Evolutionary conservation across 331 rosid genomes (phyloP).

Genomic region (Acacia pycnantha): DNA sequence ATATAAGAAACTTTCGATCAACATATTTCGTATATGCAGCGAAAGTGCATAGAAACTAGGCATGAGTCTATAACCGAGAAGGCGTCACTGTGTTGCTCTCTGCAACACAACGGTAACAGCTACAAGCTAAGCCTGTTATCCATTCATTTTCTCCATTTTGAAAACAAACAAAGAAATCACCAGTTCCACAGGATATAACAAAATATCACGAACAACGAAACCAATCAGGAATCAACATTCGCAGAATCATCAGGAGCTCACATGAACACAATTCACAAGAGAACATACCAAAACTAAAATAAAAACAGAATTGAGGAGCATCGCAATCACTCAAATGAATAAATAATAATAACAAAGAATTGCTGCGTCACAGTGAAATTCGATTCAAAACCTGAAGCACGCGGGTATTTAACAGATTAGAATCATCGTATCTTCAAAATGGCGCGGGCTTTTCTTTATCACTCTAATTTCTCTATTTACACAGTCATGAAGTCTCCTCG

Average conservation of each 20-base stretch:
- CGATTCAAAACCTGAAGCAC: conserved; percentile 38
- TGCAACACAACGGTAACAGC: neutral
- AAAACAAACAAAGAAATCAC: neutral
- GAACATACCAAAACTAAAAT: neutral
- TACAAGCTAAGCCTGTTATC: neutral
- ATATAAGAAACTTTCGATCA: neutral
- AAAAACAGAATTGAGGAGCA: neutral
- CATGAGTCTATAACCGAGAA: neutral
- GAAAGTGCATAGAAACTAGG: neutral
- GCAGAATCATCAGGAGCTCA: conserved; percentile 6
- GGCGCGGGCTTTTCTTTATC: neutral
- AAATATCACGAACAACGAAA: conserved; percentile 17
- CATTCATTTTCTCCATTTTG: conserved; percentile 3
- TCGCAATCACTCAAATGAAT: neutral
- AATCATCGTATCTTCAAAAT: neutral
- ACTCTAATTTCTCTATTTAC: neutral
- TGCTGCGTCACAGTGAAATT: neutral
- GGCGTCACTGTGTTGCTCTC: neutral
- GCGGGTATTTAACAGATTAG: conserved; percentile 19
- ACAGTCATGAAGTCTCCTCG: neutral
- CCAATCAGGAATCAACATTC: conserved; percentile 23
- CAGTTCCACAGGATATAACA: conserved; percentile 19
- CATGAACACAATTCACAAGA: neutral
- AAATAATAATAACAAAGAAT: neutral
- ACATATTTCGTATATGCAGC: neutral